Conservation (phyloP, 208 protist species). For the Tritrichomonas musculus region DNA sequence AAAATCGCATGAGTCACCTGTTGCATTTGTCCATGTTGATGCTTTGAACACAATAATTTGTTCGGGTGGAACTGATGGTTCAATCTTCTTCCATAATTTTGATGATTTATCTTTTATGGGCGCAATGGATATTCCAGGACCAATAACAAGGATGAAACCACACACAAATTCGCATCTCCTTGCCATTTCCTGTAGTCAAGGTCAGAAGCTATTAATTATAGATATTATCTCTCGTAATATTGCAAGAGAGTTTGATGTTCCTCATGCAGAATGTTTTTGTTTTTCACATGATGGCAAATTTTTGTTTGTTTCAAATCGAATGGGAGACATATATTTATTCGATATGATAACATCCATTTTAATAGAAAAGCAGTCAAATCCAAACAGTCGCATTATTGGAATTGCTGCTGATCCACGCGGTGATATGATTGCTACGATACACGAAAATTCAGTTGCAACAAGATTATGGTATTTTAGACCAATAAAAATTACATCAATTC, state of each 20-base stretch:
- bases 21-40: background rate
- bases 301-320: background rate
- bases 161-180: background rate
- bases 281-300: background rate
- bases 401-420: background rate
- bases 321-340: background rate
- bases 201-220: background rate
- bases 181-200: background rate
- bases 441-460: background rate
- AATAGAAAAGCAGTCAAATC: background rate
- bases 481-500: background rate
- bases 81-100: background rate
- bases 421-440: background rate
- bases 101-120: background rate
- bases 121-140: background rate
- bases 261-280: background rate
- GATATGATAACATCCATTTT: background rate
- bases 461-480: slow-evolving; percentile 8
- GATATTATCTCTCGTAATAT: background rate
- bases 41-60: background rate
- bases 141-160: background rate
- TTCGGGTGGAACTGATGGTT: background rate
- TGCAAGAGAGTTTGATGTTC: background rate
- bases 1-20: background rate
- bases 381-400: background rate